Base-by-base conservation (phyloP, 805 yeast species). In the Sugiyamaella marilandica region DNA sequence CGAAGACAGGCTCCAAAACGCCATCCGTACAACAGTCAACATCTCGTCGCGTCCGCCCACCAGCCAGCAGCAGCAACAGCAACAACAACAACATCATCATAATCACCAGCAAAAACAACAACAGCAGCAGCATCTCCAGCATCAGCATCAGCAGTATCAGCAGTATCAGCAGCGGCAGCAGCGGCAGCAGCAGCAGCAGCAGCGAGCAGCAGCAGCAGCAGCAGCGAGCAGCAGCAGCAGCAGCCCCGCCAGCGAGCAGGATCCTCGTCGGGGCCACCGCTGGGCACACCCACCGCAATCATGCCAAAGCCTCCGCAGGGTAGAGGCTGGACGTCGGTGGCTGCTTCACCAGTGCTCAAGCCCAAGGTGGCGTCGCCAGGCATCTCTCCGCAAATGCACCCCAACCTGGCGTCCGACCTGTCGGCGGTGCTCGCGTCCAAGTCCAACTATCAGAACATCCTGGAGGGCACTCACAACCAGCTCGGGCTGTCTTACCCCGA, bases 401-500 rank as follows among this genome's bases (percentile, higher is more conserved):
- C 64, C 9, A 49, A 52, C 32, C 10, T 45, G 45, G 26, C 49
- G 24, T 18, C 53, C 13, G 62, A 57, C 19, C 45, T 57, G 32
- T 48, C 56, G 9, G 60, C 60, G 8, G 54, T 69, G 39, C 58
- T 69, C 49, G 72, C 74, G 18, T 55, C 70, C 24, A 73, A 72
- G 58, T 70, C 75, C 34, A 73, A 73, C 57, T 71, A 73, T 55
- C 76, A 73, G 57, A 67, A 70, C 59, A 70, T 72, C 19, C 60
- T 72, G 7, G 76, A 73, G 50, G 76, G 76, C 37, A 70, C 65
- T 19, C 75, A 73, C 59, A 64, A 62, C 50, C 72, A 69, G 45
- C 64, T 73, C 14, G 76, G 76, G 1, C 60, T 73, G 32, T 54
- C 70, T 39, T 68, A 73, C 51, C 78, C 80, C 1, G 74, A 69